Conservation (phyloP, 2,329 filamentous ascomycete species). For the Colletotrichum godetiae region DNA sequence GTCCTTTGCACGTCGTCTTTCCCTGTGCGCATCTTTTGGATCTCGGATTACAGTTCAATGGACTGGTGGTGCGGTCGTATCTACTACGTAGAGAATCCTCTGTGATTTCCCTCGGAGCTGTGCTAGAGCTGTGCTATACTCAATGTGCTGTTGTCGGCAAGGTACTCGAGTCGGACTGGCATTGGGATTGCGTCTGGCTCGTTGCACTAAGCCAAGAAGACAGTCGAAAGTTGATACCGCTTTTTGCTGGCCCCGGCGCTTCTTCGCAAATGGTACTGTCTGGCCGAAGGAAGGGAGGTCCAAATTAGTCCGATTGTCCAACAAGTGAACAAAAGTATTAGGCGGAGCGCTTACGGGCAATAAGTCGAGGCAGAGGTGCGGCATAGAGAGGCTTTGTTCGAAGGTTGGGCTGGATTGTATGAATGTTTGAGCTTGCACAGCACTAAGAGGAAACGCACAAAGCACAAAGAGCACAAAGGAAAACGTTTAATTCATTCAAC, state of each 20-base stretch:
- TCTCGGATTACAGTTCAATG: not conserved
- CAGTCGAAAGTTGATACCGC: not conserved
- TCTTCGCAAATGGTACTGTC: not conserved
- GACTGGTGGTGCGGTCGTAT: not conserved
- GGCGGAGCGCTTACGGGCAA: not conserved
- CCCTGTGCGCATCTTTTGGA: not conserved
- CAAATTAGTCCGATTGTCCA: not conserved
- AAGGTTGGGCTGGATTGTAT: not conserved
- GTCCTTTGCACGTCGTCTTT: not conserved
- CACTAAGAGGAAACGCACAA: not conserved
- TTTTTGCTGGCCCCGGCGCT: not conserved
- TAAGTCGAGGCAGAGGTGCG: not conserved
- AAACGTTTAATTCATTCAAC: not conserved
- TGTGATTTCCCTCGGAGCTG: not conserved
- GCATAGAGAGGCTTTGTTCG: not conserved
- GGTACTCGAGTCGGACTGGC: not conserved
- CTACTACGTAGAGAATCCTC: not conserved
- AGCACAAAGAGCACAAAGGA: conserved; percentile 5
- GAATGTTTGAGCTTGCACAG: not conserved
- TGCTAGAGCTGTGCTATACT: not conserved
- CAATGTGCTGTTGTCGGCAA: not conserved
- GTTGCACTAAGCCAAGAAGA: not conserved
- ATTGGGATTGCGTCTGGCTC: not conserved
- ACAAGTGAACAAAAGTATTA: not conserved
- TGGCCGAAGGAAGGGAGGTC: not conserved